Base-by-base conservation (phyloP, 2,329 filamentous ascomycete species). In the Ceratocystis cacaofunesta region DNA sequence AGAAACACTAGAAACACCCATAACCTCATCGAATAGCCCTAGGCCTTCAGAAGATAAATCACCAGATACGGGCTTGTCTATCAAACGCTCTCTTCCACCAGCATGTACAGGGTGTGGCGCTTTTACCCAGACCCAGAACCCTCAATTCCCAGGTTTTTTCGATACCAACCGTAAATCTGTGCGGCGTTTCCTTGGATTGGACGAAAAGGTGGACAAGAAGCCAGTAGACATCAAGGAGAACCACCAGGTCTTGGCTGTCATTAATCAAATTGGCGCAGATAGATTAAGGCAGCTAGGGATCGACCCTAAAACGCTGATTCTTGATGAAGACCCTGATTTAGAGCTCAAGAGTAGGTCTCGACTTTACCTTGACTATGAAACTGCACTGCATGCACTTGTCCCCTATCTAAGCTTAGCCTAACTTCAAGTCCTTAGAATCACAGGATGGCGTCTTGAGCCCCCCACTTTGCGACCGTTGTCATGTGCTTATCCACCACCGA, bases 381-480 rank as follows among this genome's bases (percentile, higher is more conserved):
- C 8, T 46, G 3, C 36, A 15, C 36, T 41, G 36, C 32, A 12
- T 10, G 10, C 10, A 12, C 8, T 36, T 36, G 32, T 36, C 32
- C 10, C 12, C 3, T 48, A 3, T 48, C 19, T 2, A 48, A 22
- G 25, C 52, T 7, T 8, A n/a, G 3, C 22, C 52, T 57, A 57
- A 57, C 52, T n/a, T 57, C 15, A 10, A 17, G 15, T 17, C 12
- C 19, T 17, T 61, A 67, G 50, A 64, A 67, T n/a, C 36, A 48
- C 41, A 55, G 52, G 52, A 64, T 46, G 43, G 61, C n/a, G 65
- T 67, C 52, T 68, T 72, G 1, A 77, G 77, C 65, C 70, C 76
- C 2, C 88, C 88, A 1, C 75, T 95, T 5, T 99, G 94, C 76
- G 88, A 94, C 70, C 85, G 94, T 71, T 99, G 94, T 71, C 91